These are phyloP conservation scores for Euphorbia neoarborescens DNA, from an alignment of 441 rosid genomes.

Conservation along the genomic window DNA sequence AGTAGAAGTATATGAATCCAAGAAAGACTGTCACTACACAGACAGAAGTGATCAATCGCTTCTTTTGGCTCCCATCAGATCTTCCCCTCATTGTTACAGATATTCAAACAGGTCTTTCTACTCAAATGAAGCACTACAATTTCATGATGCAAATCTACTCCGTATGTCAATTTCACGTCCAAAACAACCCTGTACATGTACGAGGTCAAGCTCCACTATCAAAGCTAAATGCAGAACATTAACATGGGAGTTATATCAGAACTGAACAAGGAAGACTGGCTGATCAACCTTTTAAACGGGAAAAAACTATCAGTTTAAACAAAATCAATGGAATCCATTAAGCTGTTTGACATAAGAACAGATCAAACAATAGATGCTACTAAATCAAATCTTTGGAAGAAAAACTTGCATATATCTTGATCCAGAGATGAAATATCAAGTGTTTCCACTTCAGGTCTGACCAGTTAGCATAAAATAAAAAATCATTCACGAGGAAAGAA, in stretches of 20 bases:
- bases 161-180: slow-evolving; percentile 5
- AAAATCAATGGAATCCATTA: background rate
- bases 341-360: background rate
- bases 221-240: background rate
- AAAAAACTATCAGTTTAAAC: background rate
- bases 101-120: slow-evolving; percentile 17
- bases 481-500: slow-evolving; percentile 7
- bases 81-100: slow-evolving; percentile 29
- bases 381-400: background rate
- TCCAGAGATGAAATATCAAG: background rate
- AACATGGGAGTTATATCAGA: background rate
- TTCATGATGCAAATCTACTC: slow-evolving; percentile 25
- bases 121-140: slow-evolving; percentile 15
- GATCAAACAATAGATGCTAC: background rate
- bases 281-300: slow-evolving; percentile 5
- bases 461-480: slow-evolving; percentile 8
- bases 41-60: slow-evolving; percentile 23
- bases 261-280: background rate
- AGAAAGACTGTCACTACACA: slow-evolving; percentile 25
- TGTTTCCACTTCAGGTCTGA: slow-evolving; percentile 13
- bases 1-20: slow-evolving; percentile 29
- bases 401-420: background rate
- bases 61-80: slow-evolving; percentile 29
- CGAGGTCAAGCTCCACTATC: background rate
- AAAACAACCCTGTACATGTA: background rate